Base-by-base conservation (phyloP, 2,329 filamentous ascomycete genomes). In the Sordariomycetes sp. region DNA sequence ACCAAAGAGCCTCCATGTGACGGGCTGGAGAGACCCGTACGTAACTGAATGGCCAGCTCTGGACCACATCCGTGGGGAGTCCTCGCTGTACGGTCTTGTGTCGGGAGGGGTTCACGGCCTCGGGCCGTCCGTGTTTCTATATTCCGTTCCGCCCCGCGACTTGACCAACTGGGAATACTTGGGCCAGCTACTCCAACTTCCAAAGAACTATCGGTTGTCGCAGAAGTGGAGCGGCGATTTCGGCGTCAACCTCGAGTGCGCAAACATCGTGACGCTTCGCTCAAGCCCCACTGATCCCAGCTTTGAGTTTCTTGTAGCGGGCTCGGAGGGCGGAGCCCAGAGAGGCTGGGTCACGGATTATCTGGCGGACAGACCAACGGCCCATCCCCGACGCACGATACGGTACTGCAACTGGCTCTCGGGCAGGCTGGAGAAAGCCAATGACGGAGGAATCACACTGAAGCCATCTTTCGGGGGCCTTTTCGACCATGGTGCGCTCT, bases 231-330 rank as follows among this genome's bases (percentile, higher is more conserved):
- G 70, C 0, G 74, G 76, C 2, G 74, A 79, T 51, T 67, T 76
- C 12, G 77, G 76, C 0, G 66, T 72, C 12, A 80, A 80, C 55
- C 79, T 76, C 75, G 76, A 79, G 60, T 74, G 74, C 10, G 71
- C 69, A 25, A 78, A 76, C 60, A 70, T 78, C 52, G 64, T 74
- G 61, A 73, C 71, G 0, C 64, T 78, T 62, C 58, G 1, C 68
- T 73, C 17, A 62, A 60, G 3, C n/a, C n/a, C n/a, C n/a, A n/a
- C n/a, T n/a, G 52, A 42, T 2, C 58, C 66, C 1, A 62, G 67
- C 12, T 64, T 62, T 45, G 66, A 75, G 35, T 74, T 78, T 54
- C 60, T 77, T 22, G 65, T 77, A 0, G 70, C 75, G 62, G 74
- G 76, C 1, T 67, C 72, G 0, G 76, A 79, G 61, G 76, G 76